Evolutionary conservation across 1,284 basidiomycete species (phyloP), one percentile per base, ranked within the genome.

Genomic region (Papiliotrema fonsecae): DNA sequence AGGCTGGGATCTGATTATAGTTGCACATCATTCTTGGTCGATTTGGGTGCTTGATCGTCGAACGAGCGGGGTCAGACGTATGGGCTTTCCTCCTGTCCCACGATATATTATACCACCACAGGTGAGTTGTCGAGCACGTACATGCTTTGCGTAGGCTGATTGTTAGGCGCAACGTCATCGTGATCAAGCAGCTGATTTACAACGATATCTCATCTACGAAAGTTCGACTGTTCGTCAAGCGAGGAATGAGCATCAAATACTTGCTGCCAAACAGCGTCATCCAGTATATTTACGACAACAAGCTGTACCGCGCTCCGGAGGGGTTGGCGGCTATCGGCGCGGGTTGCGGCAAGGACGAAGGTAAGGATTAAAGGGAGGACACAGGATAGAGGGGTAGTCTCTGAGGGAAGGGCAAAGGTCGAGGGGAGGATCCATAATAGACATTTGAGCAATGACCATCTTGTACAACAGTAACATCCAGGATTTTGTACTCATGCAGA

Each of bases 161-260:
- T 13, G 26, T 5, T 52, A 72, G 72, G 36, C 80, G 84, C 66
- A 98, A 97, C 70, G 92, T 98, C 57, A 85, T 91, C 67, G 84
- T 97, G 58, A 87, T 96, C 64, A 86, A 88, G 50, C 94, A 98
- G 73, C 82, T 97, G 47, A 97, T 98, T 60, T 92, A 97, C 74
- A 98, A 98, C 72, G 94, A 99, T 70, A 94, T 99, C 42, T 94
- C 90, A 16, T 90, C 87, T 52, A 96, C 92, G 25, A 97, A 97
- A 77, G 90, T 91, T 51, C 70, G 78, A 25, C 75, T 98, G 34
- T 97, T 97, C 75, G 81, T 98, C 31, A 79, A 90, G 54, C 81
- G 94, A 56, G 92, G 93, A 3, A 85, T 97, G 64, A 92, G 88
- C 55, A 91, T 98, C 64, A 86, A 79, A 73, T 98, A 97, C 73